phyloP scores from a whole-genome alignment of 1,284 basidiomycete genomes.

The Retiboletus flavoniger region DNA sequence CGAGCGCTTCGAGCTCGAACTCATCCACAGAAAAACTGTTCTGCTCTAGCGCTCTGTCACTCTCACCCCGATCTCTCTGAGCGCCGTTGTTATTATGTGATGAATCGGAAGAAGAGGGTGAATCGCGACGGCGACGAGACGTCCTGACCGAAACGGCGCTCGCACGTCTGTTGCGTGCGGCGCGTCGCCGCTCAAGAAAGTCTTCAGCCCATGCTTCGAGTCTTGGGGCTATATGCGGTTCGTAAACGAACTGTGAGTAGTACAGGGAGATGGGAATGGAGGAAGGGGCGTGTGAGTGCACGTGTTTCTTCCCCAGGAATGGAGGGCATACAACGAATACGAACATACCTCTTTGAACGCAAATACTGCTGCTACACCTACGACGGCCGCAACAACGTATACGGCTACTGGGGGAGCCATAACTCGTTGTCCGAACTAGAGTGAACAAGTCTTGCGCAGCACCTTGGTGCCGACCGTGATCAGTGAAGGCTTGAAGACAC shows the following conservation, averaged over 20 bases:
- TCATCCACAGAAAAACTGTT: slow-evolving; percentile 13
- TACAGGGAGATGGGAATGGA: neutral
- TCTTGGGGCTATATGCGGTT: slow-evolving; percentile 59
- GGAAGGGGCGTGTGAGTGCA: slow-evolving; percentile 23
- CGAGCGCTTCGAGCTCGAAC: slow-evolving; percentile 53
- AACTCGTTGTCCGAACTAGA: slow-evolving; percentile 5
- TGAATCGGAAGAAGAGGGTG: slow-evolving; percentile 17
- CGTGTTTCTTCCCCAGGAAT: slow-evolving; percentile 9
- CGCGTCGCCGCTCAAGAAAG: slow-evolving; percentile 42
- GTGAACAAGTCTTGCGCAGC: slow-evolving; percentile 21
- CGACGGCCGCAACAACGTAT: slow-evolving; percentile 41
- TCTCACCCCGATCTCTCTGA: slow-evolving; percentile 12
- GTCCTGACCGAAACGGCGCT: slow-evolving; percentile 26
- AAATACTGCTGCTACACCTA: slow-evolving; percentile 39
- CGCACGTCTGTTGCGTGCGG: slow-evolving; percentile 30
- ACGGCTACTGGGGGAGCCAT: slow-evolving; percentile 37
- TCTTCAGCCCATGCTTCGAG: slow-evolving; percentile 53
- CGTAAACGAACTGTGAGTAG: slow-evolving; percentile 52
- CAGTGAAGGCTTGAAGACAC: neutral
- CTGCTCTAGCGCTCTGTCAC: slow-evolving; percentile 1
- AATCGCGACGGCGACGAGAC: slow-evolving; percentile 12
- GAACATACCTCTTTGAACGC: slow-evolving; percentile 46
- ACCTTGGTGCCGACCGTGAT: neutral
- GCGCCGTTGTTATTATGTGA: slow-evolving; percentile 4
- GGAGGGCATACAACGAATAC: neutral